phyloP scores from a whole-genome alignment of 768 basidiomycete genomes.

The Phlebiopsis gigantea region DNA sequence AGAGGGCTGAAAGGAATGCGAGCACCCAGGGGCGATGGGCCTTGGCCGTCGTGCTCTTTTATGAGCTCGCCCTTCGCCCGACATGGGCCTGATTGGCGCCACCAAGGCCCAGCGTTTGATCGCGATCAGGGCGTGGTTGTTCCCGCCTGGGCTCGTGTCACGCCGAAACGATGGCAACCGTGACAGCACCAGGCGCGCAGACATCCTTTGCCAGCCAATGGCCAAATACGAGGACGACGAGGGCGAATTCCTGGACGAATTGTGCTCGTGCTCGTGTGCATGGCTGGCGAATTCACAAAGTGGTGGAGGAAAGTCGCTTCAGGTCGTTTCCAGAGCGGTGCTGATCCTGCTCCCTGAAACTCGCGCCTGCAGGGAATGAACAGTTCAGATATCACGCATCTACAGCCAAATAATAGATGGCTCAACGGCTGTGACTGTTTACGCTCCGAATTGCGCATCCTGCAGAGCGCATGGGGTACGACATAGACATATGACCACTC shows the following conservation, averaged over 20 bases:
- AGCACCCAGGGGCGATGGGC: background rate
- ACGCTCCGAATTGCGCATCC: no score
- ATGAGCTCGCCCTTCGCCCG: background rate
- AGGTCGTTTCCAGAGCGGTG: background rate
- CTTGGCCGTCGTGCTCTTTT: background rate
- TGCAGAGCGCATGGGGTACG: no score
- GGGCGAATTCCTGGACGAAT: no score
- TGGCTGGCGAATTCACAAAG: no score
- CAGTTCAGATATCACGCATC: no score
- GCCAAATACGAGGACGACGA: no score
- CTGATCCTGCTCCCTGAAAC: background rate
- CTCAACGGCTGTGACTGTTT: no score
- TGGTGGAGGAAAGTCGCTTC: background rate
- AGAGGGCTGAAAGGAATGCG: background rate
- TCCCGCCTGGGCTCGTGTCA: background rate
- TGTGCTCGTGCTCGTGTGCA: no score
- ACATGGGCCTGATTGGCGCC: conserved; percentile 1
- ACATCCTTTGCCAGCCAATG: no score
- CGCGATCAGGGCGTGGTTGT: background rate
- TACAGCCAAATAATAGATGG: no score
- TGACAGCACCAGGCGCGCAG: no score
- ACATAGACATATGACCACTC: no score
- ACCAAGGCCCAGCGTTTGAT: background rate
- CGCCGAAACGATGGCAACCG: background rate
- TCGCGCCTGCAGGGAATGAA: background rate